Base-by-base conservation (phyloP, 345 rosid species). In the Euclidium syriacum region DNA sequence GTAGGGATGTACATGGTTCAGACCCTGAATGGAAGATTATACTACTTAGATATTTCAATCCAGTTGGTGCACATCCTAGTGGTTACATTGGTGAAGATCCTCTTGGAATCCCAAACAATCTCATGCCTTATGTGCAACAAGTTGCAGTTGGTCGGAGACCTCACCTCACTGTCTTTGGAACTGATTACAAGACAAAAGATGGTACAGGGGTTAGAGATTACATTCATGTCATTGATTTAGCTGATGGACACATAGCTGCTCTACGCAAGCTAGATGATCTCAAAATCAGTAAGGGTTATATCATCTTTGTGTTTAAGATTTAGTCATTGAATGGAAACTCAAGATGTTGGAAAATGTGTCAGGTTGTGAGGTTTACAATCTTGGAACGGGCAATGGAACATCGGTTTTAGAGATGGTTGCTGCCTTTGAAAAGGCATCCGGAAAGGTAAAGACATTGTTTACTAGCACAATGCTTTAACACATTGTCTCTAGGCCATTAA, bases 121-220 rank as follows among this genome's bases (percentile, higher is more conserved):
- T 92, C 74, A 92, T 92, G 99, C 99, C 99, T 35, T 92, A 77
- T 41, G 86, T 90, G 47, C 96, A 90, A 74, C 99, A 92, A 80
- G 95, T 92, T 71, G 96, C 95, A 57, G 96, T 94, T 55, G 95
- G 97, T 24, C 79, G 99, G 66, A 83, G 91, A 32, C 79, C 85
- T 23, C 88, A 85, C 32, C 73, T 94, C 39, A 85, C 95, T 0
- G 88, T 94, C 17, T 94, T 70, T 74, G 96, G 99, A 74, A 82
- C 56, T 12, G 97, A 94, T 60, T 94, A 94, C 70, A 50, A 76
- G 0, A 90, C 99, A 4, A 87, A 81, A 70, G 99, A 94, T 62
- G 99, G 99, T 23, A 90, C 99, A 3, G 99, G 97, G 91, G 96
- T 90, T 2, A 95, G 99, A 25, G 99, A 94, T 75, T 94, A 94